These are phyloP conservation scores for Tylopilus balloui DNA, from an alignment of 768 basidiomycete genomes.

Conservation along the genomic window DNA sequence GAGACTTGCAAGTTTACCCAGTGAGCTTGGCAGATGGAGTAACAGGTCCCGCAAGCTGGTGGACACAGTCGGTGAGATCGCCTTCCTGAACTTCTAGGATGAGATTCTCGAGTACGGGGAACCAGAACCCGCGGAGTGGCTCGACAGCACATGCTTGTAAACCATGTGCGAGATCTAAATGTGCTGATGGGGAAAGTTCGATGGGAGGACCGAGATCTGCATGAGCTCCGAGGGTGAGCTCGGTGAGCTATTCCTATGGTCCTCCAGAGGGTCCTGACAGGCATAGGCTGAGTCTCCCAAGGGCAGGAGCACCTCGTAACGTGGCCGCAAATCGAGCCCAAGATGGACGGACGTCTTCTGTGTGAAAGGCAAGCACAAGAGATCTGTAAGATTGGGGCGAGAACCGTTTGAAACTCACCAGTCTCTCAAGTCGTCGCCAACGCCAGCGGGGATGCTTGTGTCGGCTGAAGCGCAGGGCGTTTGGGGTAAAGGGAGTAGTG, in stretches of 20 bases:
- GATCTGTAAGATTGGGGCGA: not conserved
- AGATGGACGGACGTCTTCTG: not conserved
- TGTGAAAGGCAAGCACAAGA: not conserved
- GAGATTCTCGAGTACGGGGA: not conserved
- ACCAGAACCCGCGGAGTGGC: not conserved
- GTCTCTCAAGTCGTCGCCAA: too few species aligned
- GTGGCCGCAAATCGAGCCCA: not conserved
- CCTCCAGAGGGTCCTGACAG: not conserved
- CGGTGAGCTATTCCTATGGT: not conserved
- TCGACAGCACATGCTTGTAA: not conserved
- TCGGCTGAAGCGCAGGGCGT: too few species aligned
- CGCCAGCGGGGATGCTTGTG: too few species aligned
- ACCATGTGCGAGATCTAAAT: constrained; percentile 46
- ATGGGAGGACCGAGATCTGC: constrained; percentile 31
- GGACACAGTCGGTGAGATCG: not conserved
- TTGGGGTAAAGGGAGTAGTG: too few species aligned
- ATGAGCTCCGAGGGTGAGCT: constrained; percentile 7
- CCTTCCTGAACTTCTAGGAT: not conserved
- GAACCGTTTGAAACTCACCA: too few species aligned
- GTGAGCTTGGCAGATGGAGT: not conserved
- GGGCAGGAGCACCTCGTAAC: not conserved
- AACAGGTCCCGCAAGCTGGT: not conserved
- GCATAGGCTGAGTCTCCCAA: not conserved
- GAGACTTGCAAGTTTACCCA: not conserved
- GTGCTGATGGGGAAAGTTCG: constrained; percentile 22